These are phyloP conservation scores for Dactylella cylindrospora DNA, from an alignment of 2,329 filamentous ascomycete species.

Conservation along the genomic window DNA sequence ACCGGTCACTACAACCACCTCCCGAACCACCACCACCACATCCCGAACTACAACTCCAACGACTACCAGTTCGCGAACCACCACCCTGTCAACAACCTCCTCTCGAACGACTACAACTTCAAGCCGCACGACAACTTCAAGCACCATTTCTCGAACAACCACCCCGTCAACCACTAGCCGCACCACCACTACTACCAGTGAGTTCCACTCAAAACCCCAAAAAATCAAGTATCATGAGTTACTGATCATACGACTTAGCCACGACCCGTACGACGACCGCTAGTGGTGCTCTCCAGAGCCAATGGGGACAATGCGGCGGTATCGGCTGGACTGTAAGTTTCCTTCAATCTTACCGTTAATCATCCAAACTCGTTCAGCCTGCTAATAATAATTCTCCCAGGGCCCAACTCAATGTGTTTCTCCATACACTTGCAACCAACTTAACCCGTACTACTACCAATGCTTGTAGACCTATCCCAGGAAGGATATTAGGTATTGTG, in stretches of 20 bases:
- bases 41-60: conserved; percentile 1
- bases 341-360: neutral
- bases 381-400: conserved; percentile 10
- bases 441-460: conserved; percentile 53
- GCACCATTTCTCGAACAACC: conserved; percentile 1
- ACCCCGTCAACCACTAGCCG: conserved; percentile 5
- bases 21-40: conserved; percentile 13
- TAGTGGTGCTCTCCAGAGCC: conserved; percentile 13
- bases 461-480: conserved; percentile 50
- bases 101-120: conserved; percentile 15
- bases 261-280: conserved; percentile 19
- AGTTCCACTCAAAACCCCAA: no score
- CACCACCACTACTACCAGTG: conserved; percentile 6
- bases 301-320: conserved; percentile 38
- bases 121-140: conserved; percentile 10
- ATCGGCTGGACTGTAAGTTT: conserved; percentile 39
- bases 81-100: neutral
- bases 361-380: neutral
- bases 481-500: no score
- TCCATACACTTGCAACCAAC: conserved; percentile 50
- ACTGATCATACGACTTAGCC: conserved; percentile 2
- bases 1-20: conserved; percentile 16
- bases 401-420: conserved; percentile 50
- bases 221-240: no score
- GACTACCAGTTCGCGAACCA: neutral